Conservation (phyloP, 2,329 filamentous ascomycete genomes). For the Sporothrix dimorphospora region DNA sequence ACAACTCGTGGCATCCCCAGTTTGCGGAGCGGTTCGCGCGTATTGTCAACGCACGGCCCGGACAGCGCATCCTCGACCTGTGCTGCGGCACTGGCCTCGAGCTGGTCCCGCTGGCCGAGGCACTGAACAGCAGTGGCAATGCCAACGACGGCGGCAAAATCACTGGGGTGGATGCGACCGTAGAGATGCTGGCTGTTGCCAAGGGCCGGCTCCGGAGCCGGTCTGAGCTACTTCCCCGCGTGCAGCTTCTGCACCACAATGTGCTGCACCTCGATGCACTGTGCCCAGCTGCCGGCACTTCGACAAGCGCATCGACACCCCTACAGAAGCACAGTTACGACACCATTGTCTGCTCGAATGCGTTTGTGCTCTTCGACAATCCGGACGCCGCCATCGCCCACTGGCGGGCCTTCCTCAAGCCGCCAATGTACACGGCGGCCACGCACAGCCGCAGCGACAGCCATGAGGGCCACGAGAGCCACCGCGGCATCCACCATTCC, state of each 20-base stretch:
- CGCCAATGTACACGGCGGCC: conserved; percentile 33
- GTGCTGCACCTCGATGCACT: neutral
- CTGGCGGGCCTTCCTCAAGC: conserved; percentile 36
- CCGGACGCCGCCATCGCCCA: conserved; percentile 37
- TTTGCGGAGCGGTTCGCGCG: conserved; percentile 41
- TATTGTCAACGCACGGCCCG: conserved; percentile 35
- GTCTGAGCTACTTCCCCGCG: conserved; percentile 26
- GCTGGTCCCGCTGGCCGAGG: conserved; percentile 38
- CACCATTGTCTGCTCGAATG: conserved; percentile 42
- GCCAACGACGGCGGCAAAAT: conserved; percentile 35
- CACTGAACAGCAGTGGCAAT: conserved; percentile 32
- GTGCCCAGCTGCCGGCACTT: too few species aligned
- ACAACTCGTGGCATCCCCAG: conserved; percentile 42
- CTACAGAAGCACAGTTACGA: conserved; percentile 37
- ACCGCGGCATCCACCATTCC: neutral
- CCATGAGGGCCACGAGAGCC: neutral
- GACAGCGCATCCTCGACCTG: conserved; percentile 41
- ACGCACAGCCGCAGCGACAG: neutral
- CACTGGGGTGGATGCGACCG: conserved; percentile 41
- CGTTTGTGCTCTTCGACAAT: conserved; percentile 41
- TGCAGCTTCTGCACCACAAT: neutral
- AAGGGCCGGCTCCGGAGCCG: conserved; percentile 34
- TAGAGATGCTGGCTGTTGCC: conserved; percentile 41
- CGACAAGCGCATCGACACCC: neutral
- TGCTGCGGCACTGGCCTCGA: conserved; percentile 45